A percentile compares a stretch with the other conserved stretches of the same genome.
Conservation (phyloP, 179 eudicot species). For the Corrigiola litoralis region DNA sequence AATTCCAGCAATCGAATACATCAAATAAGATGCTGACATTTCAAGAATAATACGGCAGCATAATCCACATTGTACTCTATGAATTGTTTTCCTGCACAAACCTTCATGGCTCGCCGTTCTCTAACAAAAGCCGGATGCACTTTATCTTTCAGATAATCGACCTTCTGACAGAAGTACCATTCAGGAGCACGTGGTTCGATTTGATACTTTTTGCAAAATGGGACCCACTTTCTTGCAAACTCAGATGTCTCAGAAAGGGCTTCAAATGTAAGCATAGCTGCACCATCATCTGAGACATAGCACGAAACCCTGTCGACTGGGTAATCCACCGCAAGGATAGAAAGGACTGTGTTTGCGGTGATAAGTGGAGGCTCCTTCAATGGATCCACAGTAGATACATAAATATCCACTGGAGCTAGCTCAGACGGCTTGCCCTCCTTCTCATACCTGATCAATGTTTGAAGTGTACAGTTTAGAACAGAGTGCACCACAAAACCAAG, state of each 20-base stretch:
- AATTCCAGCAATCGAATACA: neutral
- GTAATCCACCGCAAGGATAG: slow-evolving; percentile 90
- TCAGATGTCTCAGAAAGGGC: slow-evolving; percentile 89
- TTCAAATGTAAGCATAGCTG: slow-evolving; percentile 92
- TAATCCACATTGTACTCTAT: neutral
- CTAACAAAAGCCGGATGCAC: slow-evolving; percentile 91
- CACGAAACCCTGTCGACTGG: slow-evolving; percentile 93
- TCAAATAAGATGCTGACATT: neutral
- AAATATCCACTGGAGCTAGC: slow-evolving; percentile 81
- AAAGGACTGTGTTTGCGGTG: slow-evolving; percentile 86
- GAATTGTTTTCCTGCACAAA: no score
- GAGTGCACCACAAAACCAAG: neutral
- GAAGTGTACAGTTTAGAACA: neutral
- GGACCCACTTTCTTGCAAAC: slow-evolving; percentile 93
- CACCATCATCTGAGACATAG: slow-evolving; percentile 97
- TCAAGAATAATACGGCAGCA: neutral
- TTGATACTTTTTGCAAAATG: slow-evolving; percentile 76
- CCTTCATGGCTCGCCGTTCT: slow-evolving; percentile 97
- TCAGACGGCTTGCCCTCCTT: slow-evolving; percentile 73
- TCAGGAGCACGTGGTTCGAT: slow-evolving; percentile 98
- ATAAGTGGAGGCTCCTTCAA: slow-evolving; percentile 89
- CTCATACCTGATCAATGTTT: slow-evolving; percentile 56
- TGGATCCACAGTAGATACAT: slow-evolving; percentile 92
- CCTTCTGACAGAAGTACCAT: slow-evolving; percentile 86
- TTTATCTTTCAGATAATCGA: slow-evolving; percentile 87